Base-by-base conservation (phyloP, 768 basidiomycete genomes). In the Suillus subluteus region DNA sequence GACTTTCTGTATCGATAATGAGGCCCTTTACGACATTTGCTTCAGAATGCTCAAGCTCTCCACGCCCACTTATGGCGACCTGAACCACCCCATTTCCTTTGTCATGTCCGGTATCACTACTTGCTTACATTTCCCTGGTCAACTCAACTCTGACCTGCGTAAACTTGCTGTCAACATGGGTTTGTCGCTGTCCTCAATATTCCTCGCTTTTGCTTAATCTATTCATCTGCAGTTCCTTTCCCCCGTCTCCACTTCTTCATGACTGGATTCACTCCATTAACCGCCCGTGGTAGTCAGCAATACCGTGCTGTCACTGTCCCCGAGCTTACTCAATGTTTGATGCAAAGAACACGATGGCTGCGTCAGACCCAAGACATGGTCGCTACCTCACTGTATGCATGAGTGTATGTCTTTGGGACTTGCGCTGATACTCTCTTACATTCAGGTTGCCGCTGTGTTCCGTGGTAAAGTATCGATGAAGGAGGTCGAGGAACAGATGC, bases 381-480 rank as follows among this genome's bases (percentile, higher is more conserved):
- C 93, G 96, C 73, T 99, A 99, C 84, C 91, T 99, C 68, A 99
- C 98, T 48, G 97, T 91, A 72, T 62, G 87, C 73, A 43, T 48
- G 15, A 55, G 21, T 43, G 1, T 37, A 21, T 62, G 2, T 52
- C 30, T 64, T 38, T 61, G 59, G 62, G 32, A 35, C 46, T 13
- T 58, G 26, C 12, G 26, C 21, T 67, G 52, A 46, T 38, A 5
- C 21, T 3, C n/a, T 23, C 5, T 44, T 48, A 16, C 48, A 15
- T 52, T 30, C 58, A 91, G 89, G 89, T 97, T 70, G 95, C 96
- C 37, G 95, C 96, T 70, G 90, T 96, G 73, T 99, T 98, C 95
- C 95, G 98, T 81, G 98, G 98, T 72, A 96, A 96, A 81, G 96
- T 99, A 64, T 94, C 96, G n/a, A 98, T 99, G 96, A 97, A 97